phyloP scores from a whole-genome alignment of 345 rosid genomes.

The Dimocarpus longan region DNA sequence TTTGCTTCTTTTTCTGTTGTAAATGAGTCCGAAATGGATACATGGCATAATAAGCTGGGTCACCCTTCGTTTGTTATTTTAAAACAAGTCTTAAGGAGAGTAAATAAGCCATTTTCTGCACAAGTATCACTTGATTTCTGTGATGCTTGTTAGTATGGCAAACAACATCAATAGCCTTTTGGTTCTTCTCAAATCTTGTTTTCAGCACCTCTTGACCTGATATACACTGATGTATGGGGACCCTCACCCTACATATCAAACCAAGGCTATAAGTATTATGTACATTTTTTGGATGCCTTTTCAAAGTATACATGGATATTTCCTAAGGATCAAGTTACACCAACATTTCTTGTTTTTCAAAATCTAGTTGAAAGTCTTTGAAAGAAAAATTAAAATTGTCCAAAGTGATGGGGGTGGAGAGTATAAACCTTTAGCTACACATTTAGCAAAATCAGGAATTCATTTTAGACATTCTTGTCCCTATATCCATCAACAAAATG shows the following conservation, averaged over 20 bases:
- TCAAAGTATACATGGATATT: neutral
- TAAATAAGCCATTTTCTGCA: too few species aligned
- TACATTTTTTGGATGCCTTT: neutral
- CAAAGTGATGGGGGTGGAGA: neutral
- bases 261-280: neutral
- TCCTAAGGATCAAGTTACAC: neutral
- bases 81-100: too few species aligned
- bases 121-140: too few species aligned
- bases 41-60: too few species aligned
- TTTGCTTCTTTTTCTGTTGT: too few species aligned
- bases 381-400: neutral
- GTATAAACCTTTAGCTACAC: neutral
- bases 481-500: neutral
- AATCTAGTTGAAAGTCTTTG: neutral
- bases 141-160: too few species aligned
- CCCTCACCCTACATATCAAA: fast-evolving
- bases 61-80: too few species aligned
- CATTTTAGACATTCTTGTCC: neutral
- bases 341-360: neutral
- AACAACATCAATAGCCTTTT: neutral
- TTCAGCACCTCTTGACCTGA: neutral
- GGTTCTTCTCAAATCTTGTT: too few species aligned
- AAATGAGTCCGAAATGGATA: too few species aligned
- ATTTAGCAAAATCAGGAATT: too few species aligned
- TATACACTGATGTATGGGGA: neutral